Conservation (phyloP, 257 asterid genomes). For the Echites panduratus region DNA sequence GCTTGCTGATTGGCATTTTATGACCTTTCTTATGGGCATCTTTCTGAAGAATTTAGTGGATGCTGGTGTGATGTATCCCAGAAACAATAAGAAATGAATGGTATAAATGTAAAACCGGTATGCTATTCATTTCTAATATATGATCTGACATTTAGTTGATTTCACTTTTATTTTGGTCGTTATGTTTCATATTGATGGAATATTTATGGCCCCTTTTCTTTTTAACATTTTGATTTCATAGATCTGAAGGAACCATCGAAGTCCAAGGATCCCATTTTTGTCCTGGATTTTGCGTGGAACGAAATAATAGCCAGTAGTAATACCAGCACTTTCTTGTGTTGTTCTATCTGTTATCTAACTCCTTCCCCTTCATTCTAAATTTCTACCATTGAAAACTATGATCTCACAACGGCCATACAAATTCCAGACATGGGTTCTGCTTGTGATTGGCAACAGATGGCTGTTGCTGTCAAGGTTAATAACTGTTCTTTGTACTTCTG, state of each 20-base stretch:
- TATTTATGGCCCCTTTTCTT: background rate
- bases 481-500: background rate
- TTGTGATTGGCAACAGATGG: slow-evolving; percentile 20
- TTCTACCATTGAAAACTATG: background rate
- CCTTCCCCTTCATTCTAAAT: background rate
- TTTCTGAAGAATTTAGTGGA: slow-evolving; percentile 11
- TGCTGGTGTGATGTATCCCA: slow-evolving; percentile 24
- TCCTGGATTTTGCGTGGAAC: slow-evolving; percentile 12
- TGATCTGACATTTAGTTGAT: background rate
- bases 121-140: background rate
- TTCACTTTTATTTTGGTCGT: background rate
- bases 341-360: background rate
- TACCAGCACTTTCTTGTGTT: background rate
- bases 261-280: slow-evolving; percentile 22
- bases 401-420: background rate
- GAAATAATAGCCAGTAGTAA: slow-evolving; percentile 5
- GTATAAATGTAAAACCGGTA: slow-evolving; percentile 17
- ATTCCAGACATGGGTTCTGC: slow-evolving; percentile 11
- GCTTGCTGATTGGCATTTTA: slow-evolving; percentile 11
- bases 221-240: background rate
- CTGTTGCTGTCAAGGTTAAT: slow-evolving; percentile 21
- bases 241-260: slow-evolving; percentile 18
- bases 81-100: slow-evolving; percentile 20
- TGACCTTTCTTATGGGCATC: slow-evolving; percentile 16
- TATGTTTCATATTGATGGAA: background rate